Evolutionary conservation across 441 rosid species (phyloP), one percentile per base, ranked within the genome.

Genomic region (Syzygium malaccense): DNA sequence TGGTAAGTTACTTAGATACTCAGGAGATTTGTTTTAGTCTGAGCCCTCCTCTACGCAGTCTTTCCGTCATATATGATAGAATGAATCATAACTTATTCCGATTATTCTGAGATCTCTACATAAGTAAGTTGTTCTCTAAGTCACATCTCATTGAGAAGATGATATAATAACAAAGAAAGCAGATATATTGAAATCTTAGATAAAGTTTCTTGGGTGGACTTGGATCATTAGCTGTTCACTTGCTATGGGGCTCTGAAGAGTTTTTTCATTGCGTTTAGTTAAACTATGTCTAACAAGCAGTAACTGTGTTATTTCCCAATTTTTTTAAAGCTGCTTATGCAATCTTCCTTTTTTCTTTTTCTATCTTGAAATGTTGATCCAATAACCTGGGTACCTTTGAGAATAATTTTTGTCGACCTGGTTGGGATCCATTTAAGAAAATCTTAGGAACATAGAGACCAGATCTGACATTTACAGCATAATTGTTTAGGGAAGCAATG

Each of bases 401-500:
- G 64, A 37, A 85, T 85, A 85, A n/a, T 33, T 55, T 55, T 58
- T 33, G 87, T 37, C 37, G 48, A 49, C 56, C 58, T 86, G 48
- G 62, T 58, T 84, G 18, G n/a, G 88, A 45, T 88, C 71, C 84
- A 87, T 91, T 88, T 58, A 87, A 90, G 89, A 92, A 30, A 85
- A 30, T 25, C n/a, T 26, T 55, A 19, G 45, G 86, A 84, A 49
- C 15, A 9, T 33, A 71, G 37, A 41, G 60, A 55, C 49, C 20
- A 55, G 45, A 85, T 55, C 87, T 85, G 68, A 25, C 48, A 55
- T 55, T 33, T 32, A 45, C 8, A 48, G 10, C 62, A 55, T 25
- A 20, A 55, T 55, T 85, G 62, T 90, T 87, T 89, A 98, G 99
- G 99, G 99, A 98, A 93, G 99, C 99, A 86, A 98, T 98, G 98